Percentiles rank a stretch among this genome's conserved stretches.
Conservation (phyloP, 1,284 basidiomycete species). For the Irpex rosettiformis region DNA sequence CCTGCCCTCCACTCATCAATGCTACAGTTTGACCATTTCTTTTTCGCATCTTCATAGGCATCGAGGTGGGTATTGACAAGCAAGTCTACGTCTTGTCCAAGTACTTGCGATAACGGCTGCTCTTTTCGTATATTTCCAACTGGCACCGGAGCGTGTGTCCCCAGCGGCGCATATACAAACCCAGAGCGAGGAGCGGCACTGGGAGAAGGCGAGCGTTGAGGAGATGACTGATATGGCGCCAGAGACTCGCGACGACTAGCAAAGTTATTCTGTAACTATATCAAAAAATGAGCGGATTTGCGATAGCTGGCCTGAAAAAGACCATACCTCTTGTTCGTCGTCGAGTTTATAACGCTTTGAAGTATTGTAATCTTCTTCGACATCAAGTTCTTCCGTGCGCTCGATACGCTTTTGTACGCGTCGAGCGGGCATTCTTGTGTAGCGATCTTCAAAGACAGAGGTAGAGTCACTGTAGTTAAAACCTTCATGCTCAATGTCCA, state of each 20-base stretch:
- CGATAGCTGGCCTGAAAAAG: not conserved
- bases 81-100: conserved; percentile 26
- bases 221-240: not conserved
- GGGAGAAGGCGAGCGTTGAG: not conserved
- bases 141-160: not conserved
- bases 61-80: conserved; percentile 23
- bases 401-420: conserved; percentile 20
- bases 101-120: conserved; percentile 21
- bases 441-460: not conserved
- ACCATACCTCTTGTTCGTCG: conserved; percentile 5
- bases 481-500: not conserved
- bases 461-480: not conserved
- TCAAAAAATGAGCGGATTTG: not conserved
- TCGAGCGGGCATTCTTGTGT: conserved; percentile 9
- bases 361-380: conserved; percentile 17
- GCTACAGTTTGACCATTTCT: conserved; percentile 29
- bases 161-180: not conserved
- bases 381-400: conserved; percentile 18
- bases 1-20: conserved; percentile 30
- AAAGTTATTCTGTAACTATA: not conserved
- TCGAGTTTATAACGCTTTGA: conserved; percentile 24
- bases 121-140: conserved; percentile 4
- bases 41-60: conserved; percentile 26
- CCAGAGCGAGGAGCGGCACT: not conserved
- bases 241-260: not conserved